These are phyloP conservation scores for Prunella vulgaris DNA, from an alignment of 257 asterid species.

Conservation along the genomic window DNA sequence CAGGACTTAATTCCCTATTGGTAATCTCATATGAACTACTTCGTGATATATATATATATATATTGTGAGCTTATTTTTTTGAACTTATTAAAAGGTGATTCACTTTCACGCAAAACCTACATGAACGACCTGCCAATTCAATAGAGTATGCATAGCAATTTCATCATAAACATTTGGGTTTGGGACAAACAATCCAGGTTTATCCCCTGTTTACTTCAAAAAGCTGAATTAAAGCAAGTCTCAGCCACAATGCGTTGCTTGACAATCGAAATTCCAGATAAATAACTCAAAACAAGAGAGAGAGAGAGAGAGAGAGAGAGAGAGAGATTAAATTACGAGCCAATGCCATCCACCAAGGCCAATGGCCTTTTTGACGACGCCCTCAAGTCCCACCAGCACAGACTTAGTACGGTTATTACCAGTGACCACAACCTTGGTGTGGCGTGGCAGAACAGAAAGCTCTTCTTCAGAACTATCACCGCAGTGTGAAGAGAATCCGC, in stretches of 20 bases:
- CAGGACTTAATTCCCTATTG: too few species aligned
- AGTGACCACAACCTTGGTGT: conserved; percentile 90
- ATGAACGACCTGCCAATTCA: too few species aligned
- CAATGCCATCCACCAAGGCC: conserved; percentile 98
- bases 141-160: too few species aligned
- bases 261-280: background rate
- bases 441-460: conserved; percentile 76
- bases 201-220: too few species aligned
- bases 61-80: too few species aligned
- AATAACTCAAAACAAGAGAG: background rate
- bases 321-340: conserved; percentile 87
- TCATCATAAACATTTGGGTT: too few species aligned
- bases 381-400: conserved; percentile 81
- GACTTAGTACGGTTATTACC: conserved; percentile 91
- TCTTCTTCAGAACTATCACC: conserved; percentile 91
- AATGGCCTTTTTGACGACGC: conserved; percentile 89
- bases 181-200: too few species aligned
- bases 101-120: too few species aligned
- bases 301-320: background rate
- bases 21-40: too few species aligned
- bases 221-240: background rate
- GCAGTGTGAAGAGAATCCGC: conserved; percentile 31
- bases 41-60: too few species aligned
- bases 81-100: too few species aligned
- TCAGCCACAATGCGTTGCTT: background rate